Conservation (phyloP, 495 filamentous ascomycete genomes). For the Penicillium diatomitis region DNA sequence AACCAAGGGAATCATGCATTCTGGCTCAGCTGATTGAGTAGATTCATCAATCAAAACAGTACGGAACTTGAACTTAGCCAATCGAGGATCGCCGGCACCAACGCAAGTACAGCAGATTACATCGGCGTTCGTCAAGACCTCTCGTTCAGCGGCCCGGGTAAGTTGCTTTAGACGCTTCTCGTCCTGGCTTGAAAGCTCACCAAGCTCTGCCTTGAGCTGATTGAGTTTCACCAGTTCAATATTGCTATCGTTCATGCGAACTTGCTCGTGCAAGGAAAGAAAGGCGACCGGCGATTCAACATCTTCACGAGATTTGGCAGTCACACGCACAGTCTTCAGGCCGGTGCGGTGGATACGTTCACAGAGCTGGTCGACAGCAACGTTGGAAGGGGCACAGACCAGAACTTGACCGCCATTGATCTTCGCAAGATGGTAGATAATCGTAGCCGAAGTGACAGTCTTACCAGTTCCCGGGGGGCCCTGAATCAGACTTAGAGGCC, state of each 20-base stretch:
- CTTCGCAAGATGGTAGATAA: constrained; percentile 96
- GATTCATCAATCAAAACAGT: constrained; percentile 98
- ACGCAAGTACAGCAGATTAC: constrained; percentile 99
- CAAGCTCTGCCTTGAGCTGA: constrained; percentile 83
- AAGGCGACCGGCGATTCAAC: constrained; percentile 95
- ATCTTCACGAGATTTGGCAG: constrained; percentile 96
- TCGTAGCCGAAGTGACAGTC: constrained; percentile 98
- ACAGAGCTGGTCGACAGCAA: constrained; percentile 96
- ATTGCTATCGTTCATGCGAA: constrained; percentile 94
- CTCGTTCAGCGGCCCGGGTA: constrained; percentile 85
- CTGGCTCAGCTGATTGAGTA: constrained; percentile 96
- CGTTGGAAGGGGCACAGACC: constrained; percentile 96
- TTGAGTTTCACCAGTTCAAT: constrained; percentile 84
- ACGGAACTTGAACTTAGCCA: constrained; percentile 94
- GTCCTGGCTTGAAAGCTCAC: constrained; percentile 89
- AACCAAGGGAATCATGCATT: constrained; percentile 98
- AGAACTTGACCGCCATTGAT: constrained; percentile 91
- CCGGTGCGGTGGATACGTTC: constrained; percentile 94
- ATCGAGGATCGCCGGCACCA: constrained; percentile 89
- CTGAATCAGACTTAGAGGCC: constrained; percentile 91
- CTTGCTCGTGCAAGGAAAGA: constrained; percentile 91
- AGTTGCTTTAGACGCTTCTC: constrained; percentile 97
- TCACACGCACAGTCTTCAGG: constrained; percentile 94
- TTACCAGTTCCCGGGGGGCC: constrained; percentile 96
- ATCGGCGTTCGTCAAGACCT: constrained; percentile 92